Conservation (phyloP, 108 stramenopile species). For the Discostella pseudostelligera region DNA sequence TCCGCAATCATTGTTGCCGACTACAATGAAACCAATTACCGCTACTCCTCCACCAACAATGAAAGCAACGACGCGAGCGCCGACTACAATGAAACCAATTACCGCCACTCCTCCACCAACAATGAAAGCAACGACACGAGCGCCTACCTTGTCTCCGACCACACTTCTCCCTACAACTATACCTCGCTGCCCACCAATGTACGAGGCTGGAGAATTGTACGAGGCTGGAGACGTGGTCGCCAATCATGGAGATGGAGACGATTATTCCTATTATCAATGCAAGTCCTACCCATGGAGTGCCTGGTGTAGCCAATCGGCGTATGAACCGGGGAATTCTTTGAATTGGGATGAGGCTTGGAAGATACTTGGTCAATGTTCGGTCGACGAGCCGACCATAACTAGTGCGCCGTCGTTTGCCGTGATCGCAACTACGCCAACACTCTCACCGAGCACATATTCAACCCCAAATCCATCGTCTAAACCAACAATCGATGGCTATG, state of each 20-base stretch:
- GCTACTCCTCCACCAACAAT: background rate
- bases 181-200: constrained; percentile 8
- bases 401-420: background rate
- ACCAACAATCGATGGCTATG: background rate
- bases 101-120: background rate
- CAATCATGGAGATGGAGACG: background rate
- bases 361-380: constrained; percentile 30
- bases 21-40: background rate
- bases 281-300: constrained; percentile 20
- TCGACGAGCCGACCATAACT: background rate
- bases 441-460: background rate
- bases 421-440: background rate
- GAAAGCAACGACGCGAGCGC: background rate
- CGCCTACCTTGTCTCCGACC: background rate
- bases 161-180: background rate
- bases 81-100: background rate
- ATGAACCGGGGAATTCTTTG: constrained; percentile 37
- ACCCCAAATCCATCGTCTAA: background rate
- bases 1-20: background rate
- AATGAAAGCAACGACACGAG: background rate
- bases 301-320: constrained; percentile 36
- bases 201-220: constrained; percentile 19
- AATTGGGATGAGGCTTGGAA: constrained; percentile 40
- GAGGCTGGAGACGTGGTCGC: constrained; percentile 18
- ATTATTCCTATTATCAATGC: constrained; percentile 28